phyloP scores from a whole-genome alignment of 345 rosid genomes.

The Pistacia integerrima region DNA sequence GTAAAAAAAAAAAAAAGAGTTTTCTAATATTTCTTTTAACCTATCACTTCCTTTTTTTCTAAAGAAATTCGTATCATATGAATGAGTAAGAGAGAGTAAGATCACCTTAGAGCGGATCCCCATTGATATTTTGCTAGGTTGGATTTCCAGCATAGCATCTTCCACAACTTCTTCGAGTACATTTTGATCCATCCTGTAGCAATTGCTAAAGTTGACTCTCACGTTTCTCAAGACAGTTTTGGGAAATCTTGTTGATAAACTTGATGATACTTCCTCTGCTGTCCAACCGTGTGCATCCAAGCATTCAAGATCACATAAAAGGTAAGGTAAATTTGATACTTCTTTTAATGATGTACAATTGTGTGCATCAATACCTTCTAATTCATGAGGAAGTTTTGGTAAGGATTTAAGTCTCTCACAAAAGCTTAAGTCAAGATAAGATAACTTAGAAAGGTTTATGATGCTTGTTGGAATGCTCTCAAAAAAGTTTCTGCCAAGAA shows the following conservation, averaged over 20 bases:
- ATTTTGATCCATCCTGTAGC: neutral
- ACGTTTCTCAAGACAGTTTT: neutral
- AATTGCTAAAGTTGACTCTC: neutral
- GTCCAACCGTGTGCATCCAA: no score
- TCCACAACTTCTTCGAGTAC: neutral
- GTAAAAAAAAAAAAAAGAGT: no score
- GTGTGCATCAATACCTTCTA: no score
- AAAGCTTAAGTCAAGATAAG: neutral
- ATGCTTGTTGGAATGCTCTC: neutral
- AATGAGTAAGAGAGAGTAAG: no score
- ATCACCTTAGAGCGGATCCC: neutral
- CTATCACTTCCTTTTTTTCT: no score
- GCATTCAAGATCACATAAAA: no score
- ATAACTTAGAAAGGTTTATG: neutral
- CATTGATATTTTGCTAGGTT: no score
- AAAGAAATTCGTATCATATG: no score
- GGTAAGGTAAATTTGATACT: no score
- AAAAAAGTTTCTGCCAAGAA: conserved; percentile 24
- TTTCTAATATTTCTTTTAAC: no score
- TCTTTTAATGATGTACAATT: no score
- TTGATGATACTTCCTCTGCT: neutral
- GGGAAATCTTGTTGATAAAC: neutral
- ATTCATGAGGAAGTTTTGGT: conserved; percentile 30
- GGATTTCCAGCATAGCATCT: neutral
- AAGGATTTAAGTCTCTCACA: conserved; percentile 37